Evolutionary conservation across 2,329 filamentous ascomycete species (phyloP).

Genomic region (Ramularia endophylla): DNA sequence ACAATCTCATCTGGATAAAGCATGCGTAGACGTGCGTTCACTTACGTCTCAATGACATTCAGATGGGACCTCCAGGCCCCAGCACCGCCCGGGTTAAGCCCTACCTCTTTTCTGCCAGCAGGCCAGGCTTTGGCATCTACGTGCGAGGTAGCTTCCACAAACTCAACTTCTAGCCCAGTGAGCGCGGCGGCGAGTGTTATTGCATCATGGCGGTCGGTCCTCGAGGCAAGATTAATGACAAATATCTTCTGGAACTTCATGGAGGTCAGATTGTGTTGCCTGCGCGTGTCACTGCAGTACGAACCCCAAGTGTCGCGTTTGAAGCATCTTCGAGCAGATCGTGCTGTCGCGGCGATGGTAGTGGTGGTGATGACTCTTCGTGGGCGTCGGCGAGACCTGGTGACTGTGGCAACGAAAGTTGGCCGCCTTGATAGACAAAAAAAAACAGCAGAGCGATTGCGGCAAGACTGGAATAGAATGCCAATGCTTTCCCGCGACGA

Average conservation of each 20-base stretch:
- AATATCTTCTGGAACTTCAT: conserved; percentile 45
- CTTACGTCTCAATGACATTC: conserved; percentile 13
- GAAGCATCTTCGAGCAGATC: background rate
- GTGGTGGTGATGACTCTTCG: no score
- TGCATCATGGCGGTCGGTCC: conserved; percentile 47
- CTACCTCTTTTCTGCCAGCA: conserved; percentile 17
- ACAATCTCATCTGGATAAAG: background rate
- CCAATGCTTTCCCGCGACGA: no score
- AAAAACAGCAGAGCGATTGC: no score
- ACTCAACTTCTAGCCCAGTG: conserved; percentile 42
- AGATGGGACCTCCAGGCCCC: conserved; percentile 17
- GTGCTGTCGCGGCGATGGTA: no score
- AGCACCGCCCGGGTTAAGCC: conserved; percentile 3
- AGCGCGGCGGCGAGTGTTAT: conserved; percentile 43
- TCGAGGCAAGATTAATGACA: conserved; percentile 46
- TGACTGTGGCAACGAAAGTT: no score
- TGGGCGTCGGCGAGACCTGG: no score
- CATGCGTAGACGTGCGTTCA: background rate
- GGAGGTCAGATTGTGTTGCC: background rate
- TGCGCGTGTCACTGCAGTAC: background rate
- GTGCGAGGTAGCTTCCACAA: conserved; percentile 39
- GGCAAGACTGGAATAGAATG: no score
- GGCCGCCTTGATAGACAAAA: no score
- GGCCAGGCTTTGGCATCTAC: conserved; percentile 24
- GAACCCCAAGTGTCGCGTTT: background rate